Evolutionary conservation across 768 basidiomycete genomes (phyloP).

Genomic region (Kwoniella heveanensis): DNA sequence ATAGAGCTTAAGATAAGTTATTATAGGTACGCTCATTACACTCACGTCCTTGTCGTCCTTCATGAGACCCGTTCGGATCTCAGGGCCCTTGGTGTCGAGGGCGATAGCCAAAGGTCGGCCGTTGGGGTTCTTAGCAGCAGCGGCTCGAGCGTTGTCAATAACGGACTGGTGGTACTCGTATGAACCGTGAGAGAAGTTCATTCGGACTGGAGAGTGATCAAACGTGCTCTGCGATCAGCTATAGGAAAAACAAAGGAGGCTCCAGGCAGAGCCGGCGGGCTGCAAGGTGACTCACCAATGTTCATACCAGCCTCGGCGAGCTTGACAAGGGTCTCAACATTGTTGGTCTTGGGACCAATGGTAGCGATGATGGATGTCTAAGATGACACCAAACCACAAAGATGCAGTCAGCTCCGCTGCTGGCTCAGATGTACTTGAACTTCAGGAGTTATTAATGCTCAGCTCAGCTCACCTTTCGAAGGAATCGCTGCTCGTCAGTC

Average conservation of each 20-base stretch:
- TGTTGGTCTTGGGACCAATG: slow-evolving; percentile 98
- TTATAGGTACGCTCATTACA: no score
- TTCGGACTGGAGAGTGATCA: slow-evolving; percentile 70
- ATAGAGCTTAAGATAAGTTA: background rate
- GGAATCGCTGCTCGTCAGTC: slow-evolving; percentile 76
- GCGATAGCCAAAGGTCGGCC: slow-evolving; percentile 97
- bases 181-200: slow-evolving; percentile 99
- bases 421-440: no score
- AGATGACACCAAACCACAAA: background rate
- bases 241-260: background rate
- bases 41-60: slow-evolving; percentile 80
- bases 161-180: slow-evolving; percentile 99
- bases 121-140: slow-evolving; percentile 68
- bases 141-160: slow-evolving; percentile 92
- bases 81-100: slow-evolving; percentile 98
- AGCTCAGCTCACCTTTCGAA: slow-evolving; percentile 74
- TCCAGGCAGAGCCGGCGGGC: no score
- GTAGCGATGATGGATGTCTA: slow-evolving; percentile 98
- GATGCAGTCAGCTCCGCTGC: slow-evolving; percentile 6
- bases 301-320: slow-evolving; percentile 92
- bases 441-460: no score
- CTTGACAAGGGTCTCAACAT: slow-evolving; percentile 79
- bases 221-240: background rate
- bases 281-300: slow-evolving; percentile 75
- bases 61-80: slow-evolving; percentile 96